Base-by-base conservation (phyloP, 805 yeast species). In the Ogataea minuta region DNA sequence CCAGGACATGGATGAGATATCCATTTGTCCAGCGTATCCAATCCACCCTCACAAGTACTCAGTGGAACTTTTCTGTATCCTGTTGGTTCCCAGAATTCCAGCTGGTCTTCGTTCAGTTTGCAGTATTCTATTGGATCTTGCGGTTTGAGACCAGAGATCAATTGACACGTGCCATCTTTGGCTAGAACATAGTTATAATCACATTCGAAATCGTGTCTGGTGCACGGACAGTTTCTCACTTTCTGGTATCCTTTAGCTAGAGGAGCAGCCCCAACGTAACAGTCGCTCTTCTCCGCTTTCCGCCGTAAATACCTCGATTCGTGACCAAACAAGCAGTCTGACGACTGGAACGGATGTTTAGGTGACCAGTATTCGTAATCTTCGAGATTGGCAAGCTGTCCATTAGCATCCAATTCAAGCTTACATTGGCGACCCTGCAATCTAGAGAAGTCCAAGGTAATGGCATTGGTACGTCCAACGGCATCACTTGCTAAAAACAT, bases 131-230 rank as follows among this genome's bases (percentile, higher is more conserved):
- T 64, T 40, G 80, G 78, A 54, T 86, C 85, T 10, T 76, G 71
- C 6, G 95, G 86, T 4, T 71, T 59, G 39, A 77, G 67, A 0
- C 96, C 97, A 14, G 71, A 67, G n/a, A 89, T 85, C 28, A 89
- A 72, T 57, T 78, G 78, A 66, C 99, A 93, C 3, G 93, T 84
- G 14, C 95, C 95, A 56, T 88, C 96, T 8, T 45, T 25, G 35
- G 79, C 80, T 43, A 82, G 72, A 41, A 63, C 75, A 60, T 71
- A 90, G 63, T 90, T 90, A 67, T 80, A 87, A 60, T 93, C 99
- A 72, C 99, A 93, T 62, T 93, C 99, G 56, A 68, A 93, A 56
- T 91, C 99, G 36, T 75, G 74, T 61, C 96, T 75, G 0, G 93
- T 72, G 66, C 99, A 93, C 1, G 82, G 58, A 66, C 99, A 93